Evolutionary conservation across 208 protist species (phyloP), one percentile per base, ranked within the genome.

Genomic region (Wallacemonas sp.): DNA sequence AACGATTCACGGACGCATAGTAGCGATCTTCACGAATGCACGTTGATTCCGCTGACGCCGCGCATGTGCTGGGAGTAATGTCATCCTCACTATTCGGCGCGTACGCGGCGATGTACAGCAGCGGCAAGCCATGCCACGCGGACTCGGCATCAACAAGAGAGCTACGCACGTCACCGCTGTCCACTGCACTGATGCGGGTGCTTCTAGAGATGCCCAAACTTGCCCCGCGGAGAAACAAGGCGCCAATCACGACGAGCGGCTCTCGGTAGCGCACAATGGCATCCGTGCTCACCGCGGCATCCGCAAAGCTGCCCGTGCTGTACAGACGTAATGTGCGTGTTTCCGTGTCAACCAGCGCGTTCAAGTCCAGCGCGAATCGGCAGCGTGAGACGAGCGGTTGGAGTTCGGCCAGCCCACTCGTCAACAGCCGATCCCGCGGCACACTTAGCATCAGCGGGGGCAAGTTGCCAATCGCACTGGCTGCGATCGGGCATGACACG

Each of bases 1-100:
- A 90, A 8, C 41, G 68, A 21, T 93, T 90, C 2, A 93, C 31
- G 12, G 78, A 77, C 14, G 49, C 42, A 36, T 80, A 84, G 33
- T 72, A 83, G 1, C 41, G 53, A 38, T 84, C 61, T 12, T 67
- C 56, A 17, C 36, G 30, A 12, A 22, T 12, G 51, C 81, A 88
- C 14, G 41, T 60, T 28, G 59, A 39, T 22, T 54, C n/a, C 44
- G 12, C 61, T 49, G 54, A 46, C 5, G 45, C 46, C 14, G 54
- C 46, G 1, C 59, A 9, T 31, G 34, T 41, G 49, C 36, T 38
- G 28, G 21, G 15, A 0, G 22, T 38, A 2, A 62, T 24, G 19
- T 62, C 59, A 21, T 66, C 26, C 38, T 42, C 44, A 8, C 47
- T 61, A 1, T 62, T 47, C 14, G 39, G 30, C 34, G 56, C 1